These are phyloP conservation scores for Geotrichum siamense DNA, from an alignment of 1,139 yeast genomes.

Conservation along the genomic window DNA sequence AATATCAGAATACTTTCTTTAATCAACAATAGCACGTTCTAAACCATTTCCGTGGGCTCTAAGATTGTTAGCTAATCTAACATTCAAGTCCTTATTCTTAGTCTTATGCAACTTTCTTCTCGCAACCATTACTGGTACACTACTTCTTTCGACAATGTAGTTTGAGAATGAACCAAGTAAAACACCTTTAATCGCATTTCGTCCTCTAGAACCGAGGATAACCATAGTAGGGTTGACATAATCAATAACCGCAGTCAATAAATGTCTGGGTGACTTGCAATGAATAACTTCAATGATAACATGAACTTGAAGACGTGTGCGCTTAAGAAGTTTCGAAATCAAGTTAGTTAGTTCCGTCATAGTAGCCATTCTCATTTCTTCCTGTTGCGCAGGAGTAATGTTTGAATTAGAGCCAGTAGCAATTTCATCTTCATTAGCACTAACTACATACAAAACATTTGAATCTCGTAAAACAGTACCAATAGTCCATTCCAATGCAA, in stretches of 20 bases:
- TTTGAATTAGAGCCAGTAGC: slow-evolving; percentile 19
- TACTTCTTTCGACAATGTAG: slow-evolving; percentile 65
- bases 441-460: slow-evolving; percentile 70
- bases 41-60: slow-evolving; percentile 26
- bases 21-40: slow-evolving; percentile 28
- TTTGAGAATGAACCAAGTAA: slow-evolving; percentile 68
- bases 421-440: slow-evolving; percentile 67
- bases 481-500: slow-evolving; percentile 84
- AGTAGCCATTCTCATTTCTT: slow-evolving; percentile 46
- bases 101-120: slow-evolving; percentile 73
- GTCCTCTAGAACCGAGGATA: slow-evolving; percentile 75
- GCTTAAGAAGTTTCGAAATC: slow-evolving; percentile 51
- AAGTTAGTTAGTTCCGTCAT: slow-evolving; percentile 56
- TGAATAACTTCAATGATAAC: slow-evolving; percentile 70
- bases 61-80: slow-evolving; percentile 39
- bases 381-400: slow-evolving; percentile 36
- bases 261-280: slow-evolving; percentile 83
- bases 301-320: slow-evolving; percentile 71
- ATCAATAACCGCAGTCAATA: slow-evolving; percentile 74
- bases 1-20: too few species aligned
- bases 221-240: slow-evolving; percentile 77
- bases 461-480: slow-evolving; percentile 85
- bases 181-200: slow-evolving; percentile 68
- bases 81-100: slow-evolving; percentile 44
- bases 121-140: slow-evolving; percentile 89